Evolutionary conservation across 768 basidiomycete species (phyloP).

Genomic region (Inosperma sp.): DNA sequence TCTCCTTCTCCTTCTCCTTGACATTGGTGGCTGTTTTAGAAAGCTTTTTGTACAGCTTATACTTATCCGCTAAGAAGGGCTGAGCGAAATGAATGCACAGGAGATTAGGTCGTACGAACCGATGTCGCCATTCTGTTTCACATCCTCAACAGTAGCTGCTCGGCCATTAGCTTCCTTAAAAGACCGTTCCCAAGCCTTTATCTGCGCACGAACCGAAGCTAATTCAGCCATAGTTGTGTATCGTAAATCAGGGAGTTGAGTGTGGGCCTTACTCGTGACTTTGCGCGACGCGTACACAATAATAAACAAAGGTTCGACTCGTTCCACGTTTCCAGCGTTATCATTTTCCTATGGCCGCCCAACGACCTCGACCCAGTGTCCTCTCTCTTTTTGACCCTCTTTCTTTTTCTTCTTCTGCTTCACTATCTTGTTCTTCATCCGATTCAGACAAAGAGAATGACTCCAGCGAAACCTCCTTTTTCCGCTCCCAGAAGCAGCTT

Average conservation of each 20-base stretch:
- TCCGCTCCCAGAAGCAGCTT: slow-evolving; percentile 20
- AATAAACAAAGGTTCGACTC: slow-evolving; percentile 36
- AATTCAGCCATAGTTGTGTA: slow-evolving; percentile 43
- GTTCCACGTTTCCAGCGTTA: slow-evolving; percentile 12
- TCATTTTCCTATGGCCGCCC: slow-evolving; percentile 26
- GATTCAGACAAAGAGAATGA: slow-evolving; percentile 49
- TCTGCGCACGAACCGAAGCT: slow-evolving; percentile 54
- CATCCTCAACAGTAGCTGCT: slow-evolving; percentile 66
- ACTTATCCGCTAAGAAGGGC: slow-evolving; percentile 57
- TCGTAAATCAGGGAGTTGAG: slow-evolving; percentile 9
- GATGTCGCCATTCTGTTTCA: slow-evolving; percentile 54
- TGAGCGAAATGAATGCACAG: slow-evolving; percentile 13
- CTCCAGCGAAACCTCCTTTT: slow-evolving; percentile 33
- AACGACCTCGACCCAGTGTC: slow-evolving; percentile 43
- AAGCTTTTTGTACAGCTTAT: slow-evolving; percentile 77
- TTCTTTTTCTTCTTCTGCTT: slow-evolving; percentile 18
- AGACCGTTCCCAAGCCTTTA: slow-evolving; percentile 73
- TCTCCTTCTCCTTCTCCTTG: not conserved
- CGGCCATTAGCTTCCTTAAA: slow-evolving; percentile 55
- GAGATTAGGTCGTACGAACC: slow-evolving; percentile 41
- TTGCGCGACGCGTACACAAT: slow-evolving; percentile 35
- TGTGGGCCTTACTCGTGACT: slow-evolving; percentile 14
- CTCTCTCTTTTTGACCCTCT: slow-evolving; percentile 53
- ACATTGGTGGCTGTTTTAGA: slow-evolving; percentile 40
- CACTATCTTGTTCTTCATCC: slow-evolving; percentile 25